These are phyloP conservation scores for Hypoxylon sp. DNA, from an alignment of 2,329 filamentous ascomycete species.

Conservation along the genomic window DNA sequence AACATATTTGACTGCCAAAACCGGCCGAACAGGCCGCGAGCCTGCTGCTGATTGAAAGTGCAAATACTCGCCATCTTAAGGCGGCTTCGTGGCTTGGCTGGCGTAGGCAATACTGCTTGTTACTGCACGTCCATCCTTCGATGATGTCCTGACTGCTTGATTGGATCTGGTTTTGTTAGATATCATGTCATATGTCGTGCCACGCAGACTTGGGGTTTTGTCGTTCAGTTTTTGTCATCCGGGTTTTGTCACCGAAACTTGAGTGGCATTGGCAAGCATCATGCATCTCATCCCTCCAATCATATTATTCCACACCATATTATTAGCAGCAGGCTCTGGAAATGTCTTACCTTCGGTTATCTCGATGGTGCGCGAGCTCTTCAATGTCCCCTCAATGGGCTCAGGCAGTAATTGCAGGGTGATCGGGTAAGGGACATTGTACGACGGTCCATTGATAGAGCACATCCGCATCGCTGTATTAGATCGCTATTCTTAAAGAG, in stretches of 20 bases:
- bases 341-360: background rate
- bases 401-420: background rate
- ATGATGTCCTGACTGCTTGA: background rate
- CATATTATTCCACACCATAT: background rate
- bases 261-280: background rate
- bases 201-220: background rate
- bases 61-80: background rate
- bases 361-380: background rate
- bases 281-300: conserved; percentile 19
- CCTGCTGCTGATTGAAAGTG: background rate
- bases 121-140: background rate
- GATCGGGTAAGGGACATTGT: too few relatives aligned
- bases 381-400: background rate
- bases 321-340: conserved; percentile 27
- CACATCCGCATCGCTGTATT: background rate
- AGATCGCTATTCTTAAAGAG: conserved; percentile 4
- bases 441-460: conserved; percentile 7
- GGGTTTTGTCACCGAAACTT: conserved; percentile 30
- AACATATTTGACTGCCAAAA: conserved; percentile 11
- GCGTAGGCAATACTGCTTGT: background rate
- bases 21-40: background rate
- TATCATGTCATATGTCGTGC: background rate
- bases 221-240: conserved; percentile 2
- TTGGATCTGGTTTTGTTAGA: conserved; percentile 22
- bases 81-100: background rate